phyloP scores from a whole-genome alignment of 768 basidiomycete genomes.

The Saitozyma sp. region DNA sequence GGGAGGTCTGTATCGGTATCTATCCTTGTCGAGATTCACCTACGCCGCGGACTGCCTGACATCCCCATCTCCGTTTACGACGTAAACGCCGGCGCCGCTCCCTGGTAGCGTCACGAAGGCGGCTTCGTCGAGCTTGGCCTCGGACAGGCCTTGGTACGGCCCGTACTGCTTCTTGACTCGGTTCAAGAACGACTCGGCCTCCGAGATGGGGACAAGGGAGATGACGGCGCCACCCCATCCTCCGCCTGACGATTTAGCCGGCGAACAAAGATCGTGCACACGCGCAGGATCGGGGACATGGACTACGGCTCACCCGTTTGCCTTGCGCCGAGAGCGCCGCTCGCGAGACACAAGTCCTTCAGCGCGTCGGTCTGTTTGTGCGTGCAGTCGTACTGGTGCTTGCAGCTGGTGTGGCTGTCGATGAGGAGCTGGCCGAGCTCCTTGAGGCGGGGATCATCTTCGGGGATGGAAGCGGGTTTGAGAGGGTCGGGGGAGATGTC shows the following conservation, averaged over 20 bases:
- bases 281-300: too few relatives aligned
- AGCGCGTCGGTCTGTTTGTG: constrained; percentile 76
- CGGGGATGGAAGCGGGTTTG: not conserved
- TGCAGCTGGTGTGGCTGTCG: constrained; percentile 71
- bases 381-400: constrained; percentile 71
- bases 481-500: constrained; percentile 13
- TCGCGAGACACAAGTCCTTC: constrained; percentile 62
- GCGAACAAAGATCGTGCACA: not conserved
- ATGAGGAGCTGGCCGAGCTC: constrained; percentile 74
- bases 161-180: constrained; percentile 63
- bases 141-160: constrained; percentile 65
- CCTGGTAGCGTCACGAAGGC: constrained; percentile 84
- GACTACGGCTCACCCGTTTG: constrained; percentile 66
- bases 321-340: constrained; percentile 77
- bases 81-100: constrained; percentile 71
- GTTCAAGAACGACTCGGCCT: constrained; percentile 66
- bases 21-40: too few relatives aligned
- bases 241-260: constrained; percentile 59
- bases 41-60: too few relatives aligned
- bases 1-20: too few relatives aligned
- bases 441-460: constrained; percentile 45
- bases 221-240: constrained; percentile 92
- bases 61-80: too few relatives aligned
- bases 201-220: constrained; percentile 68
- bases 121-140: constrained; percentile 63